Conservation (phyloP, 1,284 basidiomycete species). For the Crepidotus sp. region DNA sequence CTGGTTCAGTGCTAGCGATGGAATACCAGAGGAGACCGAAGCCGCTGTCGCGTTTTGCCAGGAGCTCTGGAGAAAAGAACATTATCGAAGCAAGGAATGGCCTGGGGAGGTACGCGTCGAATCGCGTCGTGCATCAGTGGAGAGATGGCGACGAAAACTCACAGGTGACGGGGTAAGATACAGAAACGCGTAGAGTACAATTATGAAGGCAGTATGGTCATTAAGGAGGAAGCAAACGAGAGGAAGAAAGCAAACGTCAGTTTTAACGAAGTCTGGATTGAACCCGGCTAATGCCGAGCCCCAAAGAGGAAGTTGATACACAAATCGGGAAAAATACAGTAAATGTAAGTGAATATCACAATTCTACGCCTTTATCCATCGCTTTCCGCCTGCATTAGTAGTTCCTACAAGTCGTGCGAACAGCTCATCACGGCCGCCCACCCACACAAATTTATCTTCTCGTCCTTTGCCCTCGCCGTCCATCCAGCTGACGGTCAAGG, state of each 20-base stretch:
- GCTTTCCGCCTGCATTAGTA: constrained; percentile 32
- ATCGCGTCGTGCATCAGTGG: no score
- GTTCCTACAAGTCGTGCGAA: constrained; percentile 58
- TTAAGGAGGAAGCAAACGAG: constrained; percentile 1
- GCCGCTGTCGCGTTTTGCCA: constrained; percentile 67
- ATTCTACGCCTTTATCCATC: constrained; percentile 23
- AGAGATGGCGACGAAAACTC: not conserved
- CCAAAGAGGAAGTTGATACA: constrained; percentile 11
- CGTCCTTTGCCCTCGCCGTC: constrained; percentile 24
- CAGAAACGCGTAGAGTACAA: constrained; percentile 2
- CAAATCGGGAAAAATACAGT: constrained; percentile 3
- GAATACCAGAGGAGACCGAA: constrained; percentile 71
- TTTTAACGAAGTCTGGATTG: constrained; percentile 1
- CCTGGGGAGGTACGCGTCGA: not conserved
- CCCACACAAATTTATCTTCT: constrained; percentile 51
- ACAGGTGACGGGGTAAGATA: not conserved
- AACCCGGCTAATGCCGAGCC: constrained; percentile 1
- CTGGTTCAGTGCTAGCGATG: not conserved
- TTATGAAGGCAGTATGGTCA: constrained; percentile 9
- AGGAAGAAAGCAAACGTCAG: not conserved
- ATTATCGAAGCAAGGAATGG: constrained; percentile 28
- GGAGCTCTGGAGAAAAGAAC: constrained; percentile 70
- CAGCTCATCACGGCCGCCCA: constrained; percentile 53
- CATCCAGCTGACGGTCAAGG: constrained; percentile 42
- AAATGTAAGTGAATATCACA: not conserved